Percentiles rank a stretch among this genome's conserved stretches.
Evolutionary conservation across 768 basidiomycete species (phyloP).

Genomic region (Chalciporus piperatus): DNA sequence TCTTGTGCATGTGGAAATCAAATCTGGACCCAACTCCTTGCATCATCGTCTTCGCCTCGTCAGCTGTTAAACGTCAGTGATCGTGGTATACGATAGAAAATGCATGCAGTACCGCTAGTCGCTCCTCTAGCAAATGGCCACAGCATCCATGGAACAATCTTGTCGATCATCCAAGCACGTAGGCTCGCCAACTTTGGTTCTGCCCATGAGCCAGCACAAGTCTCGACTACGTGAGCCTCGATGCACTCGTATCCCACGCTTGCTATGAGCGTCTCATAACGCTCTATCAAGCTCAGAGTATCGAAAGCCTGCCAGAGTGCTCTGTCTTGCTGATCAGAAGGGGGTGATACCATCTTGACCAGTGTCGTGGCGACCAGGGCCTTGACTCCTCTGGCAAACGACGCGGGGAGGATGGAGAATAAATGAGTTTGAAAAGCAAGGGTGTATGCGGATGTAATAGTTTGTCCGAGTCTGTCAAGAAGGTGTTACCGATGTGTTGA

Average conservation of each 20-base stretch:
- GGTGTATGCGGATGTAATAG: constrained; percentile 59
- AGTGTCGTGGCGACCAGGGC: constrained; percentile 61
- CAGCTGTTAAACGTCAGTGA: constrained; percentile 39
- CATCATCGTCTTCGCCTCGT: constrained; percentile 70
- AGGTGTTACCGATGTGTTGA: neutral
- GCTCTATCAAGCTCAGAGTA: constrained; percentile 70
- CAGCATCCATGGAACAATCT: constrained; percentile 83
- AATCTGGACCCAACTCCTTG: constrained; percentile 78
- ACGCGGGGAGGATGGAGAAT: constrained; percentile 66
- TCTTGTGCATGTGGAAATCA: constrained; percentile 92
- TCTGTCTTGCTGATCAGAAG: constrained; percentile 31
- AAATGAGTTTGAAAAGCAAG: constrained; percentile 72
- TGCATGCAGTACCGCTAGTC: constrained; percentile 43
- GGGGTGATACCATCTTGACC: constrained; percentile 18
- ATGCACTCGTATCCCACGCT: constrained; percentile 86
- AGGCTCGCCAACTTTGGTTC: constrained; percentile 59
- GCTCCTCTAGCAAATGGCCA: constrained; percentile 73
- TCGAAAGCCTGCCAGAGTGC: constrained; percentile 62
- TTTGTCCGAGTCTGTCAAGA: constrained; percentile 53
- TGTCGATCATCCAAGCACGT: constrained; percentile 74
- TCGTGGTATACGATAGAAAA: constrained; percentile 1
- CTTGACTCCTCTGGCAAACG: constrained; percentile 69
- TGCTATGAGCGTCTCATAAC: constrained; percentile 80
- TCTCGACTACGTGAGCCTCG: constrained; percentile 63
- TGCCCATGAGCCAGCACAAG: constrained; percentile 69